A percentile compares a stretch with the other conserved stretches of the same genome.
phyloP scores from a whole-genome alignment of 441 rosid species.

The Jatropha multifida region DNA sequence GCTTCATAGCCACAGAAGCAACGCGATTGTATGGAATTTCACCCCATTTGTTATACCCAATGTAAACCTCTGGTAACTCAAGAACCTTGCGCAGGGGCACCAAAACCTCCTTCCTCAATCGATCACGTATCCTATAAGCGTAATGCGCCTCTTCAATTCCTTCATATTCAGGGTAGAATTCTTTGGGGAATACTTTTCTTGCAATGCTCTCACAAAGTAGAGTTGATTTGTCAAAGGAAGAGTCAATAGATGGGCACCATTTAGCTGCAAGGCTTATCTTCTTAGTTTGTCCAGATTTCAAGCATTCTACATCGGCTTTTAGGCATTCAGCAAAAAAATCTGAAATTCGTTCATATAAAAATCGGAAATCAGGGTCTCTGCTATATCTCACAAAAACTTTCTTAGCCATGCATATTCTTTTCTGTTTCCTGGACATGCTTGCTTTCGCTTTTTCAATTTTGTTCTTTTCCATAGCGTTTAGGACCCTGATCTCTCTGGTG shows the following conservation, averaged over 20 bases:
- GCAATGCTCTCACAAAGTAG: conserved; percentile 31
- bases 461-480: conserved; percentile 9
- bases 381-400: conserved; percentile 18
- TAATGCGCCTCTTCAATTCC: conserved; percentile 34
- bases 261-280: conserved; percentile 30
- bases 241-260: conserved; percentile 34
- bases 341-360: conserved; percentile 21
- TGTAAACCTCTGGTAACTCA: conserved; percentile 31
- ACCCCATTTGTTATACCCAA: conserved; percentile 25
- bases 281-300: conserved; percentile 9
- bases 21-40: conserved; percentile 26
- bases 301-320: conserved; percentile 17
- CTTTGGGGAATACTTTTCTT: conserved; percentile 26
- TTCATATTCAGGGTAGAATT: conserved; percentile 27
- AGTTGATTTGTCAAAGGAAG: conserved; percentile 22
- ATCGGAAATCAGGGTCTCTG: conserved; percentile 27
- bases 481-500: conserved; percentile 11
- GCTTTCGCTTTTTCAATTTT: conserved; percentile 25
- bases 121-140: conserved; percentile 30
- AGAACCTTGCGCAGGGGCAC: conserved; percentile 26
- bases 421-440: conserved; percentile 16
- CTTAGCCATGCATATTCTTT: conserved; percentile 20
- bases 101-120: conserved; percentile 30
- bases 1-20: conserved; percentile 33
- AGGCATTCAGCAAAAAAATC: conserved; percentile 27